These are phyloP conservation scores for Isoetes engelmannii DNA, from an alignment of 83 land plant species.

Conservation along the genomic window DNA sequence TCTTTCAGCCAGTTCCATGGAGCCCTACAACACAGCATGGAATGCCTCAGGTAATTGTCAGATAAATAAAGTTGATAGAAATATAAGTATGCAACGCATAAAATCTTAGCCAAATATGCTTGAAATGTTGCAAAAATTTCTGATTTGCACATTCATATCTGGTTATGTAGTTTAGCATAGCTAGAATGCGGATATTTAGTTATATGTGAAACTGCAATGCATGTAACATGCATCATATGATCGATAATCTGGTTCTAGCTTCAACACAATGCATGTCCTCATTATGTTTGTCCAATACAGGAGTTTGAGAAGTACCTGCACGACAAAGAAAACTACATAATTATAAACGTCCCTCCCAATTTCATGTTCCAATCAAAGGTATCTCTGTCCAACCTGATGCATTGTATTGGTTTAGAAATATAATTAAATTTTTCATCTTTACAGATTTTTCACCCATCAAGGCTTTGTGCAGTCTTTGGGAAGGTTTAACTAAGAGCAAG, in stretches of 20 bases:
- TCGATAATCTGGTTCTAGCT: no score
- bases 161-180: no score
- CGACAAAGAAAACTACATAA: conserved; percentile 36
- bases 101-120: background rate
- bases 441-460: conserved; percentile 39
- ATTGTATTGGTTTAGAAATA: background rate
- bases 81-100: background rate
- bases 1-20: conserved; percentile 53
- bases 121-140: no score
- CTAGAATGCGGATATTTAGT: no score
- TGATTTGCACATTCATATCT: no score
- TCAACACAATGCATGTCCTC: background rate
- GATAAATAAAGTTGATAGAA: conserved; percentile 1
- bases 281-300: conserved; percentile 10
- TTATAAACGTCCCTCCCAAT: conserved; percentile 45
- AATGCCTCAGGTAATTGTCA: conserved; percentile 40
- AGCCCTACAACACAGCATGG: conserved; percentile 44
- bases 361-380: conserved; percentile 51
- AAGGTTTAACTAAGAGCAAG: conserved; percentile 7
- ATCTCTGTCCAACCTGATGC: background rate
- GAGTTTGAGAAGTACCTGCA: conserved; percentile 41
- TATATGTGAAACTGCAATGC: no score
- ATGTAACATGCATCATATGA: no score
- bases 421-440: background rate
- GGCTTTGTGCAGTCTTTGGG: conserved; percentile 34